Percentiles rank a stretch among this genome's conserved stretches.
Conservation (phyloP, 768 basidiomycete genomes). For the Trametes villosa region DNA sequence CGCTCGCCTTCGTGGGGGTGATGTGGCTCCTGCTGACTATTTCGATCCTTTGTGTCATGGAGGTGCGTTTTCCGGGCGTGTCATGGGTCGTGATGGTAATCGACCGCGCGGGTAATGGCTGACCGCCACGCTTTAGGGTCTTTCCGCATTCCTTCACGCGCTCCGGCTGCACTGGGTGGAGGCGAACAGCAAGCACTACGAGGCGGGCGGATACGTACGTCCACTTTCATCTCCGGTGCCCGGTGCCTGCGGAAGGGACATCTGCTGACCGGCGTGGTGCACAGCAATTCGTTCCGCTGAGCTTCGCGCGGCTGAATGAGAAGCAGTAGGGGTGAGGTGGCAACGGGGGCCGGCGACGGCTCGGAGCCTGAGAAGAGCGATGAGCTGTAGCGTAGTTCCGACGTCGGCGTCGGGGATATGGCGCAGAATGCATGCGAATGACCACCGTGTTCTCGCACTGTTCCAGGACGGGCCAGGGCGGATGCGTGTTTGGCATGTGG, state of each 20-base stretch:
- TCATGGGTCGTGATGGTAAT: conserved; percentile 22
- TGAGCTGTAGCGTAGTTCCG: conserved; percentile 23
- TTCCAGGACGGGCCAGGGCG: conserved; percentile 11
- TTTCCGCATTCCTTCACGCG: conserved; percentile 96
- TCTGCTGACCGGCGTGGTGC: conserved; percentile 27
- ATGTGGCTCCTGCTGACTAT: conserved; percentile 86
- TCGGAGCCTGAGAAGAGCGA: conserved; percentile 10
- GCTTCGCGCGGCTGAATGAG: conserved; percentile 49
- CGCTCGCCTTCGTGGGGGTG: conserved; percentile 50
- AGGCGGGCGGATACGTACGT: conserved; percentile 88
- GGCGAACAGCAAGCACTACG: conserved; percentile 95
- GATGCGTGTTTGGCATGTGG: conserved; percentile 10
- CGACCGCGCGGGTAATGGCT: conserved; percentile 21
- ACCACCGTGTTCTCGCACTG: conserved; percentile 14
- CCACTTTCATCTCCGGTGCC: conserved; percentile 16
- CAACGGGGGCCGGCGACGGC: conserved; percentile 13
- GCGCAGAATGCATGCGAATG: not conserved
- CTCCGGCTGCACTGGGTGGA: conserved; percentile 98
- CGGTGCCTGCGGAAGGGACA: conserved; percentile 36
- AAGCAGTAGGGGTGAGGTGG: conserved; percentile 34
- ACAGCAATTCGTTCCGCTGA: conserved; percentile 54
- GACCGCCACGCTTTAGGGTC: conserved; percentile 57
- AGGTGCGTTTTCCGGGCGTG: conserved; percentile 58
- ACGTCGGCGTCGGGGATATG: conserved; percentile 12
- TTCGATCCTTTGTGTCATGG: conserved; percentile 88